phyloP scores from a whole-genome alignment of 176 grass and related monocot genomes.

The Zoysia japonica region DNA sequence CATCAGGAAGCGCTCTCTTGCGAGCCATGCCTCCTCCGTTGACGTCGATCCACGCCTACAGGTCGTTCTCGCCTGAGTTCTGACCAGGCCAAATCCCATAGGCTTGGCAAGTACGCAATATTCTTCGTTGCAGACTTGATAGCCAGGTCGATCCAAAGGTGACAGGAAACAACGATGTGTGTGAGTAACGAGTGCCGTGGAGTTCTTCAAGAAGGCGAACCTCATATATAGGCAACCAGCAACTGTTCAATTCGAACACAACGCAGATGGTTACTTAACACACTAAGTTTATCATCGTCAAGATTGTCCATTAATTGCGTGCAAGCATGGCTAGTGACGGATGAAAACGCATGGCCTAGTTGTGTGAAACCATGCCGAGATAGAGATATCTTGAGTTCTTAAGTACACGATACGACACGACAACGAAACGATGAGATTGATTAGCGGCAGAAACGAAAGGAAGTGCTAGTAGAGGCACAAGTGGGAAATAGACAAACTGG shows the following conservation, averaged over 20 bases:
- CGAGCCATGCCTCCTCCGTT: not conserved
- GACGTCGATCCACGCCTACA: not conserved
- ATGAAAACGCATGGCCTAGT: not conserved
- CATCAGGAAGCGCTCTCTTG: not conserved
- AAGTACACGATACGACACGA: not conserved
- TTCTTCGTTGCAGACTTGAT: not conserved
- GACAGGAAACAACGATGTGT: not conserved
- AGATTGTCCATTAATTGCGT: not conserved
- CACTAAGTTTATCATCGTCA: not conserved
- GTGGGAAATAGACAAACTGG: not conserved
- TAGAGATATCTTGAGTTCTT: not conserved
- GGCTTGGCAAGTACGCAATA: not conserved
- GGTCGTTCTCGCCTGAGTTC: too few relatives aligned
- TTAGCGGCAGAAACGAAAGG: not conserved
- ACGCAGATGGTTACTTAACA: not conserved
- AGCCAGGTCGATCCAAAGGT: not conserved
- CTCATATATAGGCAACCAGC: not conserved
- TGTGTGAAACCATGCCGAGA: not conserved
- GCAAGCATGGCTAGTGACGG: not conserved
- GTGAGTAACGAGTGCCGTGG: too few relatives aligned
- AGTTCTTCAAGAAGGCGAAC: not conserved
- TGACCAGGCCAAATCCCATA: conserved; percentile 2
- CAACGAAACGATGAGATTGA: not conserved
- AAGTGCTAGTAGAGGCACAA: not conserved
- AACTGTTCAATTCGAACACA: not conserved